Evolutionary conservation across 2,329 filamentous ascomycete species (phyloP).

Genomic region (Trichoderma koningiopsis): DNA sequence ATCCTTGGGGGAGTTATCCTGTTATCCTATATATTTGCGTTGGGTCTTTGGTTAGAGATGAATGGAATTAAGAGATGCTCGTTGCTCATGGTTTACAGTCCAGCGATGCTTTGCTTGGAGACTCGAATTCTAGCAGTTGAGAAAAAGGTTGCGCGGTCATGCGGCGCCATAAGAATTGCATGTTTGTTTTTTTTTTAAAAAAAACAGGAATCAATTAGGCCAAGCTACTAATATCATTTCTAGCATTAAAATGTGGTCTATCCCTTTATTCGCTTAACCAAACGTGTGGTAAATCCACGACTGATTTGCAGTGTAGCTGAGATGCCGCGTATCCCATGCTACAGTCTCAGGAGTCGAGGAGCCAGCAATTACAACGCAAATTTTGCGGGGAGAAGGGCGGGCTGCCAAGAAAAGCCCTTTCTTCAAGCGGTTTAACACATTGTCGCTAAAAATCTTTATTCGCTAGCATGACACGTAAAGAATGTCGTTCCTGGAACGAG

Average conservation of each 20-base stretch:
- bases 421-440: neutral
- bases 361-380: neutral
- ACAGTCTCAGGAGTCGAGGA: neutral
- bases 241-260: neutral
- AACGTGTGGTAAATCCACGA: neutral
- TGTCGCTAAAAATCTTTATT: neutral
- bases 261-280: neutral
- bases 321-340: slow-evolving; percentile 6
- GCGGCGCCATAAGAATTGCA: neutral
- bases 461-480: neutral
- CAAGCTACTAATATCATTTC: neutral
- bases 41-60: neutral
- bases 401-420: slow-evolving; percentile 1
- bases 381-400: slow-evolving; percentile 7
- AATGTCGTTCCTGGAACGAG: neutral
- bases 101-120: neutral
- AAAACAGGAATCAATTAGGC: neutral
- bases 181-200: neutral
- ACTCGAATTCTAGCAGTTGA: neutral
- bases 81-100: neutral
- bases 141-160: neutral
- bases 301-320: neutral
- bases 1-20: neutral
- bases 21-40: slow-evolving; percentile 3
- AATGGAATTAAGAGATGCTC: neutral